These are phyloP conservation scores for Auricularia sp. DNA, from an alignment of 768 basidiomycete genomes.

Conservation along the genomic window DNA sequence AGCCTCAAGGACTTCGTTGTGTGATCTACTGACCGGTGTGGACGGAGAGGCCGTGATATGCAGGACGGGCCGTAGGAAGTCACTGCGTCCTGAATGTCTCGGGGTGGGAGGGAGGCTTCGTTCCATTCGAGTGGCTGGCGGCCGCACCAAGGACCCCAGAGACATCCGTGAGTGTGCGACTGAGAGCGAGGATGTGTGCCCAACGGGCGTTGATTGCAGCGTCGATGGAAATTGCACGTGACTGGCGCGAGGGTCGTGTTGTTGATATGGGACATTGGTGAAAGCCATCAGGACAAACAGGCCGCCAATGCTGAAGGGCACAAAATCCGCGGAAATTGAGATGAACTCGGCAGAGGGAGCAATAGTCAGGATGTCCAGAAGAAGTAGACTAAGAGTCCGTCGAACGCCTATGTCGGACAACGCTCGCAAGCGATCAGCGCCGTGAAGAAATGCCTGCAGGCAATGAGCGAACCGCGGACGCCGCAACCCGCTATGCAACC, in stretches of 20 bases:
- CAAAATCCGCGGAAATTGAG: conserved; percentile 29
- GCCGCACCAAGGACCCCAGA: not conserved
- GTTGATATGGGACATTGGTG: not conserved
- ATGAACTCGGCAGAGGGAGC: conserved; percentile 27
- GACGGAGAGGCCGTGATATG: not conserved
- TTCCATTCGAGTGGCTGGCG: not conserved
- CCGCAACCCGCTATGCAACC: not conserved
- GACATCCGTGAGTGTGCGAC: not conserved
- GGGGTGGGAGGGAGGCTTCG: not conserved
- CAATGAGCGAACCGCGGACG: not conserved
- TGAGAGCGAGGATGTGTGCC: not conserved
- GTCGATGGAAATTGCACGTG: not conserved
- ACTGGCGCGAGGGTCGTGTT: not conserved
- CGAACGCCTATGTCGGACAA: conserved; percentile 24
- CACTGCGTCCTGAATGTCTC: not conserved
- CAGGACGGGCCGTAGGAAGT: not conserved
- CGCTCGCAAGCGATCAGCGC: conserved; percentile 11
- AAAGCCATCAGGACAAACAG: conserved; percentile 25
- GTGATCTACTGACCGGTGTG: too few relatives aligned
- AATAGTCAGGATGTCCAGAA: conserved; percentile 33
- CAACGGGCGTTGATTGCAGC: not conserved
- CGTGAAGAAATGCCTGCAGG: conserved; percentile 6
- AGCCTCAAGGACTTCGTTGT: too few relatives aligned
- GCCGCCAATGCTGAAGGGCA: conserved; percentile 34
- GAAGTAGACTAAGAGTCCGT: conserved; percentile 30